Conservation (phyloP, 1,284 basidiomycete species). For the Leccinum subrobustum region DNA sequence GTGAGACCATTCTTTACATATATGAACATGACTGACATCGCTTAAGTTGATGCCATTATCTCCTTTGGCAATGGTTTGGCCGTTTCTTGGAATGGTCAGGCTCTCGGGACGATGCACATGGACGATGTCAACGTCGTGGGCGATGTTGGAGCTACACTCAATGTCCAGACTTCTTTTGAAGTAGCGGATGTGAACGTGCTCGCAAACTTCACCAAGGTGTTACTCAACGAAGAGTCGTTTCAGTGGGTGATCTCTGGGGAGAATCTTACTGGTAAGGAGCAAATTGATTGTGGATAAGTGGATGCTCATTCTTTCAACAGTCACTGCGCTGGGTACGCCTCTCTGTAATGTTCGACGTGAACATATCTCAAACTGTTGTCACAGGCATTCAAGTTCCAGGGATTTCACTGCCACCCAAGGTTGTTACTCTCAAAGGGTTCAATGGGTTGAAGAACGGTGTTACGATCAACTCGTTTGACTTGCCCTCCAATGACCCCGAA, state of each 20-base stretch:
- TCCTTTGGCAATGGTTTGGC: slow-evolving; percentile 63
- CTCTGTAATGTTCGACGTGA: not conserved
- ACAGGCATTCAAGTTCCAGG: slow-evolving; percentile 57
- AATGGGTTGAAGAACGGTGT: slow-evolving; percentile 68
- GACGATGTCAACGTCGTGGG: slow-evolving; percentile 54
- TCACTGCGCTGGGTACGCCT: slow-evolving; percentile 52
- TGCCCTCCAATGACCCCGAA: slow-evolving; percentile 70
- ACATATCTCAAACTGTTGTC: not conserved
- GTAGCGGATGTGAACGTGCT: slow-evolving; percentile 62
- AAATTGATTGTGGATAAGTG: not conserved
- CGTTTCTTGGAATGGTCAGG: slow-evolving; percentile 60
- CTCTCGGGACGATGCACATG: slow-evolving; percentile 66
- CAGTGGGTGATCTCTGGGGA: slow-evolving; percentile 74
- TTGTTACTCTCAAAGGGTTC: slow-evolving; percentile 71
- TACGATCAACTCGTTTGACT: slow-evolving; percentile 66
- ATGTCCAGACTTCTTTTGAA: slow-evolving; percentile 55
- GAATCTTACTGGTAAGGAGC: slow-evolving; percentile 54
- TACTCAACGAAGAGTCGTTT: slow-evolving; percentile 69
- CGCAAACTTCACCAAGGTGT: slow-evolving; percentile 64
- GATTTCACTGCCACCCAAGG: slow-evolving; percentile 56
- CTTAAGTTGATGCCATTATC: slow-evolving; percentile 67
- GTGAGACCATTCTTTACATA: slow-evolving; percentile 38
- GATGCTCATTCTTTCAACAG: slow-evolving; percentile 30
- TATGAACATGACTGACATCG: slow-evolving; percentile 7
- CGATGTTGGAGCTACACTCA: slow-evolving; percentile 63